Evolutionary conservation across 2,329 filamentous ascomycete species (phyloP).

Genomic region (Mycosphaerella sp.): DNA sequence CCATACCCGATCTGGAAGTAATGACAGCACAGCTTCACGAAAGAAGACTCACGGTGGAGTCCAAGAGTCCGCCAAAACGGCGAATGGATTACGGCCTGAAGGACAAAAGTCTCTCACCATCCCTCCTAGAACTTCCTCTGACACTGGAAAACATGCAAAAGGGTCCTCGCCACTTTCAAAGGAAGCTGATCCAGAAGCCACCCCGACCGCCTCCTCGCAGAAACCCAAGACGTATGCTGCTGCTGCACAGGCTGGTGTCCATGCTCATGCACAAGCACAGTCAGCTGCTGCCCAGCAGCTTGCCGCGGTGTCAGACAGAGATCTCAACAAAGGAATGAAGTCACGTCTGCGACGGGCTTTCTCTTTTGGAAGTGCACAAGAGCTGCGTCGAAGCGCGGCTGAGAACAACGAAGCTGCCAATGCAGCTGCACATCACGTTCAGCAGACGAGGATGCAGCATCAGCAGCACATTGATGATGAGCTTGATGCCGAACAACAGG

Average conservation of each 20-base stretch:
- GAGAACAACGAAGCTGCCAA: conserved; percentile 47
- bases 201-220: conserved; percentile 22
- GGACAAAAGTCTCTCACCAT: conserved; percentile 24
- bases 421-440: conserved; percentile 21
- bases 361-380: conserved; percentile 92
- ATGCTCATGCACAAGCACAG: conserved; percentile 6
- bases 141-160: conserved; percentile 38
- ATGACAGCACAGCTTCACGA: conserved; percentile 25
- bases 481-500: conserved; percentile 75
- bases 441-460: conserved; percentile 29
- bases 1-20: conserved; percentile 34
- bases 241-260: conserved; percentile 25
- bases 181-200: conserved; percentile 34
- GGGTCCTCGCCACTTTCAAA: conserved; percentile 45
- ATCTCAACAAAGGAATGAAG: conserved; percentile 72
- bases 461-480: conserved; percentile 30
- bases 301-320: conserved; percentile 78
- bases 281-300: conserved; percentile 76
- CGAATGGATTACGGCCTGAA: conserved; percentile 14
- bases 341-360: conserved; percentile 83
- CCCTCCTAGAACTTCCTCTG: conserved; percentile 35
- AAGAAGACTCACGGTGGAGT: conserved; percentile 10
- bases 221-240: conserved; percentile 32
- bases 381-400: conserved; percentile 70
- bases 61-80: conserved; percentile 20